phyloP scores from a whole-genome alignment of 2,329 filamentous ascomycete genomes.

The Phialophora verrucosa region DNA sequence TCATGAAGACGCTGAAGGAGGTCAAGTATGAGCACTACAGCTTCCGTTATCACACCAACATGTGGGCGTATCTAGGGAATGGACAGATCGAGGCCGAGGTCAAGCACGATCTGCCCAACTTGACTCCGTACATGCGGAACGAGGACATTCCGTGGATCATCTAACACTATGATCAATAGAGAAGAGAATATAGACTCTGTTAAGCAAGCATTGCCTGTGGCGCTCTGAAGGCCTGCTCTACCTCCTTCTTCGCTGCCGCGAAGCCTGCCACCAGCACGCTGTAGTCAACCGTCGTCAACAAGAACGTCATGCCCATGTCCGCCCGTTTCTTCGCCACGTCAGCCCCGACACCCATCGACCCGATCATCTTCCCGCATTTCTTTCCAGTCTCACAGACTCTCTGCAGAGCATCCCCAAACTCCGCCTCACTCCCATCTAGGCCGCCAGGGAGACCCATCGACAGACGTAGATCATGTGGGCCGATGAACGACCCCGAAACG shows the following conservation, averaged over 20 bases:
- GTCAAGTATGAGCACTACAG: slow-evolving; percentile 29
- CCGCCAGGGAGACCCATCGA: too few relatives aligned
- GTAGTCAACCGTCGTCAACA: slow-evolving; percentile 13
- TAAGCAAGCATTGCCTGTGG: too few relatives aligned
- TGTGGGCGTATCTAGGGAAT: slow-evolving; percentile 30
- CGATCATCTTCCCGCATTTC: too few relatives aligned
- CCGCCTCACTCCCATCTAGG: too few relatives aligned
- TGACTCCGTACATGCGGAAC: slow-evolving; percentile 25
- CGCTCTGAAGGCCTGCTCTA: background rate
- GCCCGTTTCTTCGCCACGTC: background rate
- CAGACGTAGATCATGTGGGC: too few relatives aligned
- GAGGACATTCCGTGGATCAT: slow-evolving; percentile 22
- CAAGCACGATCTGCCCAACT: slow-evolving; percentile 12
- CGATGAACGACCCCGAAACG: too few relatives aligned
- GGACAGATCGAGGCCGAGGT: slow-evolving; percentile 27
- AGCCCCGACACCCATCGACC: too few relatives aligned
- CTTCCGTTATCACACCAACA: slow-evolving; percentile 23
- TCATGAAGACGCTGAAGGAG: slow-evolving; percentile 30
- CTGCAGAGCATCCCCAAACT: too few relatives aligned
- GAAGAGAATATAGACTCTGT: too few relatives aligned
- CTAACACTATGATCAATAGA: too few relatives aligned
- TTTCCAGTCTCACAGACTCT: too few relatives aligned
- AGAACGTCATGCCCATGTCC: slow-evolving; percentile 14
- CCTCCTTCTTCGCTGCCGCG: slow-evolving; percentile 1
- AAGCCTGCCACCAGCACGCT: slow-evolving; percentile 12